A percentile compares a stretch with the other conserved stretches of the same genome.
phyloP scores from a whole-genome alignment of 805 yeast genomes.

The Torulaspora delbrueckii region DNA sequence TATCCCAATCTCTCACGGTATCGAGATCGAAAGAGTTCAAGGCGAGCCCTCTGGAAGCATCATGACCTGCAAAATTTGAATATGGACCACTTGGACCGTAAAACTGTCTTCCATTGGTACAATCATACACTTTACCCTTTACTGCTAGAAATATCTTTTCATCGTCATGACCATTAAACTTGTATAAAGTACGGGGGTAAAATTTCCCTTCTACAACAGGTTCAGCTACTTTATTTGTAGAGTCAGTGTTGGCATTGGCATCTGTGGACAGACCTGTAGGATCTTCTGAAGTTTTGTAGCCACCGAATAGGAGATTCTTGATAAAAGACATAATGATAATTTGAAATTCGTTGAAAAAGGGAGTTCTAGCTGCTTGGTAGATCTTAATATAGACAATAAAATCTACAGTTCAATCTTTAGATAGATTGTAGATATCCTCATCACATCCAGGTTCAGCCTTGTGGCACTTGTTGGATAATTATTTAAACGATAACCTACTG shows the following conservation, averaged over 20 bases:
- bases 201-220: slow-evolving; percentile 47
- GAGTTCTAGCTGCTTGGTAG: not conserved
- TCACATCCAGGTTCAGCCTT: not conserved
- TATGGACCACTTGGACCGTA: slow-evolving; percentile 97
- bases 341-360: not conserved
- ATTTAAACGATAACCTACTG: not conserved
- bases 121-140: slow-evolving; percentile 83
- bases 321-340: slow-evolving; percentile 32
- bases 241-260: slow-evolving; percentile 1
- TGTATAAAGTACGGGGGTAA: slow-evolving; percentile 69
- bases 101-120: slow-evolving; percentile 69
- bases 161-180: slow-evolving; percentile 76
- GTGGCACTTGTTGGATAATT: not conserved
- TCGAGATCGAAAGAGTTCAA: slow-evolving; percentile 74
- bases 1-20: slow-evolving; percentile 60
- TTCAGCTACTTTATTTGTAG: slow-evolving; percentile 20
- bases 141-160: slow-evolving; percentile 80
- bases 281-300: slow-evolving; percentile 32
- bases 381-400: not conserved
- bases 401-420: not conserved
- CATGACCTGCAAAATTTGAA: slow-evolving; percentile 91
- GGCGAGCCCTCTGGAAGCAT: slow-evolving; percentile 91
- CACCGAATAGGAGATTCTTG: slow-evolving; percentile 32
- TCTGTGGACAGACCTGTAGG: slow-evolving; percentile 32
- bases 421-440: not conserved